Base-by-base conservation (phyloP, 352 stramenopile species). In the Aphanomyces invadans region DNA sequence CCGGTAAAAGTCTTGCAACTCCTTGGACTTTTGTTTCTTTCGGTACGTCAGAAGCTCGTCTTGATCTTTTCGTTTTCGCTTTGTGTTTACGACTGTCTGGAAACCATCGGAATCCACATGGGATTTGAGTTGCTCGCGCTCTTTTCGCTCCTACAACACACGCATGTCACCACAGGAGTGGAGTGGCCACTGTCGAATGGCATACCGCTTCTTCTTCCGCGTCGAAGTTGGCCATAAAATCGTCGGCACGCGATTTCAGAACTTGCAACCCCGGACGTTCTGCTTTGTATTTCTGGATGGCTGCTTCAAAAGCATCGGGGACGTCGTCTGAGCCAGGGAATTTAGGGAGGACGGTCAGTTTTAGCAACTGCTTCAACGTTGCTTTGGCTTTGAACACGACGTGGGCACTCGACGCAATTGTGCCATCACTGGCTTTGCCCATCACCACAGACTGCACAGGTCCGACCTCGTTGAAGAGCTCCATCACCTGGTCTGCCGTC, bases 21-120 rank as follows among this genome's bases (percentile, higher is more conserved):
- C 81, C 69, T 94, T 94, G 55, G 71, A 72, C 72, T 94, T 94
- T 53, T 89, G 80, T 66, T 90, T 94, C 81, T 92, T 94, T 5
- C 76, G 74, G 1, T 80, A 81, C 32, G 73, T 74, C 1, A 67
- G 63, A 33, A 88, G 57, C n/a, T 83, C 71, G 5, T 87, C 71
- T 11, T 71, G 67, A 21, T 83, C 69, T 23, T 78, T 77, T 39
- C 82, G 81, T 71, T 89, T 66, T 25, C 60, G 42, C 33, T 67
- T 92, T 51, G 76, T 82, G 69, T 86, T 93, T 15, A 93, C 82
- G 28, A 92, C 83, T 12, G 74, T 90, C 70, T 87, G 74, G 65
- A 92, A 94, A 5, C 85, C 85, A 61, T 94, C 85, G n/a, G 83
- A 81, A 55, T 94, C 83, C 42, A 92, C 78, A 29, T 84, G 74